phyloP scores from a whole-genome alignment of 148 eudicot species.

The Linanthus parryae region DNA sequence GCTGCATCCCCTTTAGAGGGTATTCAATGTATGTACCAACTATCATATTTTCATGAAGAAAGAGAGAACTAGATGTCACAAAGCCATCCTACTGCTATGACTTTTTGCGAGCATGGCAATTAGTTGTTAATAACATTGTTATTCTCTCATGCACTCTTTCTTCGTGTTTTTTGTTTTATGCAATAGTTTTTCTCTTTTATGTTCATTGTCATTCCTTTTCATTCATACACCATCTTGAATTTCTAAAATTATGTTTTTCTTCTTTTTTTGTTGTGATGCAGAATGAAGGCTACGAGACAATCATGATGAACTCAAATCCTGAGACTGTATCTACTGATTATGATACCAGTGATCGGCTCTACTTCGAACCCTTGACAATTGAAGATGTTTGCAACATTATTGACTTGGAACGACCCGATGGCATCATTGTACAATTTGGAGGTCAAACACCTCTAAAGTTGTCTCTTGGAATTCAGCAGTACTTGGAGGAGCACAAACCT shows the following conservation, averaged over 20 bases:
- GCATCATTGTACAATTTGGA: conserved; percentile 94
- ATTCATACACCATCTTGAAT: no score
- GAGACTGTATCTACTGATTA: conserved; percentile 98
- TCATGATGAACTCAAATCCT: conserved; percentile 98
- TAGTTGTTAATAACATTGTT: no score
- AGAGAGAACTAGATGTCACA: no score
- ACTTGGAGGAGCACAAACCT: conserved; percentile 65
- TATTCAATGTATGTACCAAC: no score
- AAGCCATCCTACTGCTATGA: no score
- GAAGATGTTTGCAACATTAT: conserved; percentile 90
- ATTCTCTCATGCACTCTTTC: no score
- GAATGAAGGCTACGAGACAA: conserved; percentile 89
- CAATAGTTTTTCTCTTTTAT: no score
- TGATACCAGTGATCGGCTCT: conserved; percentile 96
- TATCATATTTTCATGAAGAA: no score
- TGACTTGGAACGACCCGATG: conserved; percentile 90
- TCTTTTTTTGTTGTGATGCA: conserved; percentile 21
- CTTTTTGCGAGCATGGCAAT: no score
- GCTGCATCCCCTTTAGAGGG: no score
- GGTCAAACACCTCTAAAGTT: conserved; percentile 94
- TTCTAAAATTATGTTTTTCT: not conserved
- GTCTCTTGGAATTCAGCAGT: conserved; percentile 73
- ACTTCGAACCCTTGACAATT: conserved; percentile 91
- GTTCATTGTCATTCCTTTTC: no score
- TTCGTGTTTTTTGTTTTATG: no score